Base-by-base conservation (phyloP, 352 stramenopile species). In the Phytopythium cucurbitacearum region DNA sequence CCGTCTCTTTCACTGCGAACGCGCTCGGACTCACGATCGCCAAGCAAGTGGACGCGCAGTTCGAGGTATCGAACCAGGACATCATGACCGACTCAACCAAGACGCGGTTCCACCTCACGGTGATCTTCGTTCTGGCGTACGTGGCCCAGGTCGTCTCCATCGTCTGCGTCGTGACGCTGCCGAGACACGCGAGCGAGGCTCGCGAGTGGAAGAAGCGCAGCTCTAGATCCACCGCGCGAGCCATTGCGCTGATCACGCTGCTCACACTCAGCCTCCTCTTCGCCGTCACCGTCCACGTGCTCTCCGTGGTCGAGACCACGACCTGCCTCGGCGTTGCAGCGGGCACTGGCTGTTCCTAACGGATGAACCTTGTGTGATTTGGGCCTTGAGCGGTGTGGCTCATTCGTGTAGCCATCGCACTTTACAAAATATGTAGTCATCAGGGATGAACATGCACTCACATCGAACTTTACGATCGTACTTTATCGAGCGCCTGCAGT, bases 31-130 rank as follows among this genome's bases (percentile, higher is more conserved):
- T 84, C 33, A 63, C 64, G 16, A 35, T 82, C n/a, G 76, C 67
- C 59, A 87, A 89, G 62, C 71, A 71, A 42, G 58, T 89, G 32
- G 75, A 87, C 59, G 73, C 73, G 36, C 66, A 65, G 35, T 86
- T 88, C 45, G 57, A 70, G 39, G 64, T 89, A 16, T 60, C 65
- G 11, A 82, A 81, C 51, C 40, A 71, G 7, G 64, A 75, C 51
- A 65, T 84, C 45, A 65, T 78, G 71, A 56, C 42, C 0, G 80
- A 90, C 65, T 80, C 73, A 47, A 52, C 39, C 0, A 33, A 53
- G 33, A 70, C 85, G 42, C 77, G 77, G 7, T 53, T 44, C 10
- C 60, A 85, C n/a, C 60, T 75, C 3, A 80, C 73, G 35, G 48
- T 56, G 42, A 69, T 67, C 33, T 87, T 84, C 58, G 41, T 80